These are phyloP conservation scores for Thelonectria rubi DNA, from an alignment of 2,329 filamentous ascomycete genomes.

Conservation along the genomic window DNA sequence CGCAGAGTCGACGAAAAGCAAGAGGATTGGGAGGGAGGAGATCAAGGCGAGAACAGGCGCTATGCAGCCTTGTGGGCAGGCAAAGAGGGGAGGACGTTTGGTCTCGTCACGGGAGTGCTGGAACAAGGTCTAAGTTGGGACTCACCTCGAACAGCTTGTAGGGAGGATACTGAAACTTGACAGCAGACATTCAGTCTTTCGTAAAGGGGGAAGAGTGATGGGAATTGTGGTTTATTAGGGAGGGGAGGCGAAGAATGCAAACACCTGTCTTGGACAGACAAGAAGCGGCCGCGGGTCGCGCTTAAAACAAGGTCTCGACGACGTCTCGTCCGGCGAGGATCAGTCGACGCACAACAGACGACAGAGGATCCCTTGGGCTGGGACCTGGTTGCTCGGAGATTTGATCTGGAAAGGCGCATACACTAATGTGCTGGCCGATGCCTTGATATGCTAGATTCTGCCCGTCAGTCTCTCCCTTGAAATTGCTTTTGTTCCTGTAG, in stretches of 20 bases:
- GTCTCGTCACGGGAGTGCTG: slow-evolving; percentile 40
- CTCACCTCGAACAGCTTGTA: slow-evolving; percentile 70
- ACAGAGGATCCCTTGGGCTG: slow-evolving; percentile 43
- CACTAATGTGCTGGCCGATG: slow-evolving; percentile 44
- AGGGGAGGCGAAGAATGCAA: slow-evolving; percentile 48
- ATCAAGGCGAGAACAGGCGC: slow-evolving; percentile 28
- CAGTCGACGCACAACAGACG: slow-evolving; percentile 29
- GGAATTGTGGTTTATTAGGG: slow-evolving; percentile 46
- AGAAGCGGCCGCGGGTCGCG: slow-evolving; percentile 42
- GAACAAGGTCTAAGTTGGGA: slow-evolving; percentile 49
- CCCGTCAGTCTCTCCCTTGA: slow-evolving; percentile 46
- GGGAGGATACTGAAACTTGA: slow-evolving; percentile 63
- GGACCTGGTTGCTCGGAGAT: slow-evolving; percentile 49
- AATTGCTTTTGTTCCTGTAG: slow-evolving; percentile 46
- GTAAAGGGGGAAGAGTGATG: slow-evolving; percentile 45
- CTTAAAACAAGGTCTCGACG: slow-evolving; percentile 51
- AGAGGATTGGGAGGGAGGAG: slow-evolving; percentile 22
- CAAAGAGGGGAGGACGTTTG: slow-evolving; percentile 30
- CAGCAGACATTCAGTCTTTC: slow-evolving; percentile 66
- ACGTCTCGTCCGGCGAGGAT: slow-evolving; percentile 49
- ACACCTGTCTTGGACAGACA: slow-evolving; percentile 51
- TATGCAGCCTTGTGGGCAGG: slow-evolving; percentile 26
- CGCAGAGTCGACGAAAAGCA: slow-evolving; percentile 22
- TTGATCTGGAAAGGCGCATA: slow-evolving; percentile 48
- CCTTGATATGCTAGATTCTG: slow-evolving; percentile 44